Percentiles rank a stretch among this genome's conserved stretches.
Evolutionary conservation across 768 basidiomycete species (phyloP).

Genomic region (Trametes cubensis): DNA sequence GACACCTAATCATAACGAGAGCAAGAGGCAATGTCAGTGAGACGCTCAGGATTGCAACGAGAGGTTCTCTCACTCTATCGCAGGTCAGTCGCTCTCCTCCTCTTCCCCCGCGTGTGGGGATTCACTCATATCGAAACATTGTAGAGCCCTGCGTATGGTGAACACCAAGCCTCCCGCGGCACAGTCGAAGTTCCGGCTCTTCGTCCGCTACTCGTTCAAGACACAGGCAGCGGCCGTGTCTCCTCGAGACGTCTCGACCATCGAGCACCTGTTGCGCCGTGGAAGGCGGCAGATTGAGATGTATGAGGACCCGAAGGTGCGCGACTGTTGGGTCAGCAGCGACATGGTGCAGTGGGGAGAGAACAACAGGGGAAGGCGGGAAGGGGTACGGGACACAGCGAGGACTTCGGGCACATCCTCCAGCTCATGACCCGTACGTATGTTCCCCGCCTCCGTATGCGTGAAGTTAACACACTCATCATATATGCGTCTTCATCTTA

Average conservation of each 20-base stretch:
- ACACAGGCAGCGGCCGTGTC: conserved; percentile 61
- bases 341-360: conserved; percentile 71
- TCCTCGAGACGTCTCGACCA: conserved; percentile 64
- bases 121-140: not conserved
- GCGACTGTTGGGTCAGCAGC: conserved; percentile 73
- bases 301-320: conserved; percentile 68
- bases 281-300: conserved; percentile 68
- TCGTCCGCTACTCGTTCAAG: conserved; percentile 71
- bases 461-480: too few species aligned
- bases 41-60: conserved; percentile 52
- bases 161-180: conserved; percentile 62
- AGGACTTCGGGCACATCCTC: not conserved
- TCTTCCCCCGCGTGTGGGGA: not conserved
- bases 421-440: not conserved
- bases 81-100: conserved; percentile 42
- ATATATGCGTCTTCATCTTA: too few species aligned
- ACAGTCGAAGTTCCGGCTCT: conserved; percentile 66
- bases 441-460: too few species aligned
- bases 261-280: conserved; percentile 78
- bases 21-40: conserved; percentile 30
- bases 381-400: not conserved
- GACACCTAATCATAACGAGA: not conserved
- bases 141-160: conserved; percentile 79
- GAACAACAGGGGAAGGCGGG: conserved; percentile 25
- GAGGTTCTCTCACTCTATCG: conserved; percentile 57